A percentile compares a stretch with the other conserved stretches of the same genome.
These are phyloP conservation scores for Peronospora farinosa DNA, from an alignment of 352 stramenopile species.

Conservation along the genomic window DNA sequence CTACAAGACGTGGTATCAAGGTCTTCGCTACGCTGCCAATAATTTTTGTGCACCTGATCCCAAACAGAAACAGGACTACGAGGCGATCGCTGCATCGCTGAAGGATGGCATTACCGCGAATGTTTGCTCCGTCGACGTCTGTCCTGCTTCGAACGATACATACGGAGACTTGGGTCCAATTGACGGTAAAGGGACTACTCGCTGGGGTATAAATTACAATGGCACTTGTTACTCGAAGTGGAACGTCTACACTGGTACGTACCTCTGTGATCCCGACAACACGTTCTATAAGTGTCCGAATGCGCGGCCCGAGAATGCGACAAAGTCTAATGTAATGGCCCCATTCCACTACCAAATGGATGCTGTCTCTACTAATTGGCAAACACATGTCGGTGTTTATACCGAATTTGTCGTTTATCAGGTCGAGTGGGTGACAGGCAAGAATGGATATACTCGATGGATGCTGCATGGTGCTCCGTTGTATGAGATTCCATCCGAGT, in stretches of 20 bases:
- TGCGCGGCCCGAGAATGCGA: constrained; percentile 27
- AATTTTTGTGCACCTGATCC: constrained; percentile 31
- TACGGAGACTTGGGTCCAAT: constrained; percentile 40
- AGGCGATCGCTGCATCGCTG: constrained; percentile 21
- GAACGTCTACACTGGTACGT: constrained; percentile 59
- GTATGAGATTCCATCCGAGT: constrained; percentile 47
- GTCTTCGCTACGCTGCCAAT: constrained; percentile 48
- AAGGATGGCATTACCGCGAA: constrained; percentile 39
- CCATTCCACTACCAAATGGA: constrained; percentile 77
- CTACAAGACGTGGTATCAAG: constrained; percentile 53
- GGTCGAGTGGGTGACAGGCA: constrained; percentile 65
- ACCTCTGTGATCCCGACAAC: constrained; percentile 58
- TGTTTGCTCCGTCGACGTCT: constrained; percentile 28
- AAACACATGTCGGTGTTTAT: constrained; percentile 48
- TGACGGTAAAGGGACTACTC: constrained; percentile 21
- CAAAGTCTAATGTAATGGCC: constrained; percentile 44
- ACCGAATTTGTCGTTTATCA: constrained; percentile 53
- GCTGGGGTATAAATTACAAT: constrained; percentile 67
- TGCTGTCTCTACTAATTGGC: constrained; percentile 72
- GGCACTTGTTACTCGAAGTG: constrained; percentile 54
- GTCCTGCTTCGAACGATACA: constrained; percentile 42
- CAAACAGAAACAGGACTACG: constrained; percentile 25
- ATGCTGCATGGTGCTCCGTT: constrained; percentile 45
- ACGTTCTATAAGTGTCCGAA: constrained; percentile 26
- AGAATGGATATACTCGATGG: constrained; percentile 60